These are phyloP conservation scores for Tuctoria greenei DNA, from an alignment of 176 grass and related monocot species.

Conservation along the genomic window DNA sequence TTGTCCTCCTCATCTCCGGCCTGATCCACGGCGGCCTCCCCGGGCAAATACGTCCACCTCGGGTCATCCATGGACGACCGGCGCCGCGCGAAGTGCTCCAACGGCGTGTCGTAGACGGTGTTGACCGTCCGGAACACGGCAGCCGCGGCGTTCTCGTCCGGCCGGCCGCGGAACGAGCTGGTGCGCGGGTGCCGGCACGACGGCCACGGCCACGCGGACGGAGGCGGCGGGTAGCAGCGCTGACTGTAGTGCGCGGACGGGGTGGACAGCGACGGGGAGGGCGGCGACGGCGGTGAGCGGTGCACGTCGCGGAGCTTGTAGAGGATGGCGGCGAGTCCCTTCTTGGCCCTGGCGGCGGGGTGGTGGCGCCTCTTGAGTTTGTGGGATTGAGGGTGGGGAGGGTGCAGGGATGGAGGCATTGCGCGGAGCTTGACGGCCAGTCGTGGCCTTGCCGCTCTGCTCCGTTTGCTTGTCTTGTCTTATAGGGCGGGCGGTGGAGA, in stretches of 20 bases:
- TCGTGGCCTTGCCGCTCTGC: conserved; percentile 12
- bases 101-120: conserved; percentile 50
- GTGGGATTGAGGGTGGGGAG: conserved; percentile 45
- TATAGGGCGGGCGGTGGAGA: conserved; percentile 1
- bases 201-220: conserved; percentile 73
- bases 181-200: conserved; percentile 80
- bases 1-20: conserved; percentile 8
- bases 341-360: conserved; percentile 44
- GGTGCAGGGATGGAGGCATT: conserved; percentile 51
- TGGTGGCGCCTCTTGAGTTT: conserved; percentile 50
- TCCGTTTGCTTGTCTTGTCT: conserved; percentile 24
- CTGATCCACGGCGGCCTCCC: not conserved
- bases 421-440: conserved; percentile 33
- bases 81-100: conserved; percentile 31
- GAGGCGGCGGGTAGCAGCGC: conserved; percentile 53
- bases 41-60: not conserved
- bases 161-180: conserved; percentile 60
- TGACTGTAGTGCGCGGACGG: conserved; percentile 13
- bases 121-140: conserved; percentile 65
- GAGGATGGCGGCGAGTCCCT: conserved; percentile 49
- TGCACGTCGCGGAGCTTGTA: conserved; percentile 54
- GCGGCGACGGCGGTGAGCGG: not conserved
- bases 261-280: not conserved
- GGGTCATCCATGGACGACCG: conserved; percentile 28
- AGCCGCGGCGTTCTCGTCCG: conserved; percentile 25